phyloP scores from a whole-genome alignment of 2,329 filamentous ascomycete species.

The Neofusicoccum sp. region DNA sequence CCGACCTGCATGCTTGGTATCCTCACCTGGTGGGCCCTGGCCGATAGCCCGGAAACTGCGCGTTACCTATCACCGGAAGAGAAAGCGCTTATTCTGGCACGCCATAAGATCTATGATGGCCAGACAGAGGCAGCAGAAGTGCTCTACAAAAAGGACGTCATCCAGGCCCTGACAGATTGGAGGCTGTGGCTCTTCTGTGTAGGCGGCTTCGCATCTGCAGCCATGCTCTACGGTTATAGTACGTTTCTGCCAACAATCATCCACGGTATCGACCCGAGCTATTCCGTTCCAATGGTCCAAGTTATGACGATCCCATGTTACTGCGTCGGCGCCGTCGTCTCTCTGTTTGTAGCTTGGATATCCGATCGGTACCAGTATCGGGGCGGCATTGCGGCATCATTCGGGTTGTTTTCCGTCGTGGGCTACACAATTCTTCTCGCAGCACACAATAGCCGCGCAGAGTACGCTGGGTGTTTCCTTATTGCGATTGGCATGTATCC shows the following conservation, averaged over 20 bases:
- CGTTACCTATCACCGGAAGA: conserved; percentile 64
- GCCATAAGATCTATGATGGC: conserved; percentile 54
- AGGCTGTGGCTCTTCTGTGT: conserved; percentile 72
- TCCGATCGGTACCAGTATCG: conserved; percentile 70
- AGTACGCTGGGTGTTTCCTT: conserved; percentile 78
- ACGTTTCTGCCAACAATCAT: conserved; percentile 83
- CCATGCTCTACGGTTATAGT: conserved; percentile 77
- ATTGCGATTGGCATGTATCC: conserved; percentile 73
- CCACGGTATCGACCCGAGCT: conserved; percentile 63
- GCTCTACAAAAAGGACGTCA: conserved; percentile 65
- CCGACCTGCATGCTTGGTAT: conserved; percentile 59
- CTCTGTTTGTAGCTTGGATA: conserved; percentile 66
- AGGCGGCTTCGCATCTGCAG: conserved; percentile 73
- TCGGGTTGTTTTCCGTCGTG: conserved; percentile 60
- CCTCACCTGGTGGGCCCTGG: conserved; percentile 60
- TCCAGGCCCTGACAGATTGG: conserved; percentile 71
- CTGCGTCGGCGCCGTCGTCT: conserved; percentile 69
- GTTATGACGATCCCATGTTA: conserved; percentile 80
- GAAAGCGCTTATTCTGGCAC: conserved; percentile 57
- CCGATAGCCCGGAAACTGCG: conserved; percentile 67
- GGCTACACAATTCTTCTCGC: conserved; percentile 59
- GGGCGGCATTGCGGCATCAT: conserved; percentile 64
- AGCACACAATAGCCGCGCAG: conserved; percentile 61
- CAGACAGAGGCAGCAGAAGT: conserved; percentile 52
- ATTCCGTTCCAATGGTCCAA: conserved; percentile 68